A percentile compares a stretch with the other conserved stretches of the same genome.
Conservation (phyloP, 129 eudicot genomes). For the Saposhnikovia divaricata region DNA sequence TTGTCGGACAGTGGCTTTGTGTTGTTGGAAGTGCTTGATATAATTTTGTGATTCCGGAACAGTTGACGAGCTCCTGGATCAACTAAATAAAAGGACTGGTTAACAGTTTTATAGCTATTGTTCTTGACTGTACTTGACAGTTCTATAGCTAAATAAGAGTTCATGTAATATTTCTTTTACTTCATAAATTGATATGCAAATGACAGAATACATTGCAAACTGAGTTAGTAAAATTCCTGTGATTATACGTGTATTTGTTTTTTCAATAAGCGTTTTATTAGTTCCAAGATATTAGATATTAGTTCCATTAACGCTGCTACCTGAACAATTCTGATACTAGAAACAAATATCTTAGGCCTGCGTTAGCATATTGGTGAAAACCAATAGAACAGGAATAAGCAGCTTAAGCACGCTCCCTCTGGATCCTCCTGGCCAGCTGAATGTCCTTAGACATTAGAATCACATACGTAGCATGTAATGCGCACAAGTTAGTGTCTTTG, state of each 20-base stretch:
- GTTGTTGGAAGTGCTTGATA: too few relatives aligned
- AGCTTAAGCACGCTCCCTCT: not conserved
- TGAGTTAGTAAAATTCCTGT: too few relatives aligned
- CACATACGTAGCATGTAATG: not conserved
- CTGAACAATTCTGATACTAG: too few relatives aligned
- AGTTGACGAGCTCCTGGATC: not conserved
- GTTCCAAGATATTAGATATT: too few relatives aligned
- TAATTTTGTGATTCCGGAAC: not conserved
- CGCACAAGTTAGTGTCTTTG: not conserved
- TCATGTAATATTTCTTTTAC: not conserved
- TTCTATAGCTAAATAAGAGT: not conserved
- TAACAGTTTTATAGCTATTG: not conserved
- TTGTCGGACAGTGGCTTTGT: too few relatives aligned
- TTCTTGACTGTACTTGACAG: not conserved
- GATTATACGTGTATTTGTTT: too few relatives aligned
- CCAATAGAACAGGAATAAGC: too few relatives aligned
- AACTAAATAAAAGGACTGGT: not conserved
- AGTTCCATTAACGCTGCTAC: too few relatives aligned
- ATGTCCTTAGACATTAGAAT: not conserved
- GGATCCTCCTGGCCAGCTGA: not conserved
- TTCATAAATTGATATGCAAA: not conserved
- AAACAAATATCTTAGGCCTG: too few relatives aligned
- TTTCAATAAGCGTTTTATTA: too few relatives aligned
- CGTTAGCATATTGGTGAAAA: too few relatives aligned
- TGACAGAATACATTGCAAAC: too few relatives aligned